These are phyloP conservation scores for Chaetomidium leptoderma DNA, from an alignment of 495 filamentous ascomycete species.

Conservation along the genomic window DNA sequence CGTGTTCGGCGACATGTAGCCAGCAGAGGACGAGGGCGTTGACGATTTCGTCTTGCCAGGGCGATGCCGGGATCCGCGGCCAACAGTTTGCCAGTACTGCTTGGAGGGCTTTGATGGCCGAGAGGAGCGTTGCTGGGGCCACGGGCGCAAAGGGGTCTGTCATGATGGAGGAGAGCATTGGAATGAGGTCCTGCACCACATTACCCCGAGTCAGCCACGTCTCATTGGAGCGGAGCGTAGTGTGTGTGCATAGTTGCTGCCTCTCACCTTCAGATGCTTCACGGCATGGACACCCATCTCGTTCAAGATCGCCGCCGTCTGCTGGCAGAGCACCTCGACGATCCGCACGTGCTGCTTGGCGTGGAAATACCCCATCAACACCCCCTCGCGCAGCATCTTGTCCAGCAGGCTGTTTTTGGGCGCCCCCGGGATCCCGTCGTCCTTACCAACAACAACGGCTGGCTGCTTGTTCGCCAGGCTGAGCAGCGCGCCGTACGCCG, in stretches of 20 bases:
- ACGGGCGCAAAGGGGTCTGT: constrained; percentile 64
- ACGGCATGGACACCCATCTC: constrained; percentile 65
- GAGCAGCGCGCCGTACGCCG: constrained; percentile 64
- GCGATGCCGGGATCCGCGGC: constrained; percentile 55
- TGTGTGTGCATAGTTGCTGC: not conserved
- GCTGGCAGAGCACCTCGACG: constrained; percentile 54
- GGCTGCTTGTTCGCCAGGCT: constrained; percentile 50
- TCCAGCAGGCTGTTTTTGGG: constrained; percentile 43
- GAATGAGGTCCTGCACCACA: constrained; percentile 56
- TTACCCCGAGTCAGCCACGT: constrained; percentile 15
- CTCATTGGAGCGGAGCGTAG: not conserved
- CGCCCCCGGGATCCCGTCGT: constrained; percentile 11
- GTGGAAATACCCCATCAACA: constrained; percentile 53
- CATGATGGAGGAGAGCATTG: constrained; percentile 61
- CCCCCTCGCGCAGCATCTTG: constrained; percentile 51
- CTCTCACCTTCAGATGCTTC: constrained; percentile 64
- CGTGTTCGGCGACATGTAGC: constrained; percentile 53
- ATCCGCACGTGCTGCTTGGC: constrained; percentile 48
- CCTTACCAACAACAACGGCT: not conserved
- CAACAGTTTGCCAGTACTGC: constrained; percentile 64
- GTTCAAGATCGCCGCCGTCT: constrained; percentile 49
- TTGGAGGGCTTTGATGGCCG: constrained; percentile 52
- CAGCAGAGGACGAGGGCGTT: constrained; percentile 62
- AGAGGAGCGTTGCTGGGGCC: constrained; percentile 50
- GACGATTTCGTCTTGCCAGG: constrained; percentile 67